A percentile compares a stretch with the other conserved stretches of the same genome.
Conservation (phyloP, 2,329 filamentous ascomycete genomes). For the Epichloe hybrida region DNA sequence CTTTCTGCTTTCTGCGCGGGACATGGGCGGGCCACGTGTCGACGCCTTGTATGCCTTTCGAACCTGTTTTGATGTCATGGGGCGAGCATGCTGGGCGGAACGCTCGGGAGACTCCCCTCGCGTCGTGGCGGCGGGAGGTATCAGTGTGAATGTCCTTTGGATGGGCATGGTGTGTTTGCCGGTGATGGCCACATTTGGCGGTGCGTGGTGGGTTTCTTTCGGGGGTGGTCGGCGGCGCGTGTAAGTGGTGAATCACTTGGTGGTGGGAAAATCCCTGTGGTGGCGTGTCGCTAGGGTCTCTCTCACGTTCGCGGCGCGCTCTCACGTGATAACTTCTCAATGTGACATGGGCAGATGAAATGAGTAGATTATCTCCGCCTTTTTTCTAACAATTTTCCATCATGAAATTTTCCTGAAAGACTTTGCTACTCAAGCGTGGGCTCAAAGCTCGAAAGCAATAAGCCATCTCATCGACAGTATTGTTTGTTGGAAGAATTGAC, state of each 20-base stretch:
- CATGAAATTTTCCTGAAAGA: too few species aligned
- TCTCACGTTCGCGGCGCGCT: neutral
- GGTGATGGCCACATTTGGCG: conserved; percentile 4
- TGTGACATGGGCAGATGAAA: too few species aligned
- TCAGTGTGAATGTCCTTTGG: conserved; percentile 32
- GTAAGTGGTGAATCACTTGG: neutral
- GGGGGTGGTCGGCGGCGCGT: neutral
- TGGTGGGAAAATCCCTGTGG: neutral
- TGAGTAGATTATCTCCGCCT: too few species aligned
- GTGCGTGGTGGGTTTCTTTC: neutral
- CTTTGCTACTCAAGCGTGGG: too few species aligned
- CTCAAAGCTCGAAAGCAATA: too few species aligned
- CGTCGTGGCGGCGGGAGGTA: conserved; percentile 19
- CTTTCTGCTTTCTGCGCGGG: conserved; percentile 24
- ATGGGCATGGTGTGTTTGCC: conserved; percentile 17
- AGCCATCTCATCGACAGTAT: too few species aligned
- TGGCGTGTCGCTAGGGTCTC: neutral
- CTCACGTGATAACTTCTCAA: neutral
- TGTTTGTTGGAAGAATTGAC: too few species aligned
- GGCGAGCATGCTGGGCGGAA: conserved; percentile 1
- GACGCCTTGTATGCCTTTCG: conserved; percentile 24
- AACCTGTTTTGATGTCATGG: conserved; percentile 30
- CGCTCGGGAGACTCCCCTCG: neutral
- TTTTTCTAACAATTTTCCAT: too few species aligned
- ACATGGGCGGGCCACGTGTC: conserved; percentile 23